Evolutionary conservation across 495 filamentous ascomycete species (phyloP).

Genomic region (Aspergillus ellipticus): DNA sequence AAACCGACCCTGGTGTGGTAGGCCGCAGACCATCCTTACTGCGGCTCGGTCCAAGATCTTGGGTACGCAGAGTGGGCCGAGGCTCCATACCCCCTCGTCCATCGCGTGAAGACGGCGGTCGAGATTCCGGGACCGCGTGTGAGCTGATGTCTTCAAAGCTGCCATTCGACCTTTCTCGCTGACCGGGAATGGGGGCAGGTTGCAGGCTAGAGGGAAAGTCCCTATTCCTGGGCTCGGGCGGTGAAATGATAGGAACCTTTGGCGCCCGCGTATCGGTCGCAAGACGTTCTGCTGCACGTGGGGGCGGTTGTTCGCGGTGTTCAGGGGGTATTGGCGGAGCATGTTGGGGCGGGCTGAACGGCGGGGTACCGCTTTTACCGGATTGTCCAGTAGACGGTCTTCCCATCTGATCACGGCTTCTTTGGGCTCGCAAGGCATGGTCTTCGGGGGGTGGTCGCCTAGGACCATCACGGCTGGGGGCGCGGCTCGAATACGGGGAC

Average conservation of each 20-base stretch:
- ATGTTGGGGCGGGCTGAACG: slow-evolving; percentile 22
- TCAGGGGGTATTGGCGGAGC: slow-evolving; percentile 17
- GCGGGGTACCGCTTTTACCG: slow-evolving; percentile 21
- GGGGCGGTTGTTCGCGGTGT: slow-evolving; percentile 24
- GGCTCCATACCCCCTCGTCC: slow-evolving; percentile 20
- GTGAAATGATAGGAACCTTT: slow-evolving; percentile 13
- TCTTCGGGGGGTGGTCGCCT: slow-evolving; percentile 42
- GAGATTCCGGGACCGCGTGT: slow-evolving; percentile 18
- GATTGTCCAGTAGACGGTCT: slow-evolving; percentile 39
- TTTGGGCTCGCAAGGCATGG: slow-evolving; percentile 35
- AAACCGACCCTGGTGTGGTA: slow-evolving; percentile 25
- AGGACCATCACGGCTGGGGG: slow-evolving; percentile 37
- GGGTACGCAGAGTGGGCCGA: slow-evolving; percentile 14
- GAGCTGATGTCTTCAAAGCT: slow-evolving; percentile 16
- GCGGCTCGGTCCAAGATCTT: slow-evolving; percentile 19
- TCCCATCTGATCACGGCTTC: slow-evolving; percentile 45
- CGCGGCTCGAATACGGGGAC: slow-evolving; percentile 27
- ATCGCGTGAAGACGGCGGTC: slow-evolving; percentile 30
- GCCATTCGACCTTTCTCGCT: slow-evolving; percentile 10
- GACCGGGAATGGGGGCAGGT: slow-evolving; percentile 11
- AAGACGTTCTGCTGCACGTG: slow-evolving; percentile 24
- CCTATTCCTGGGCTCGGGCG: slow-evolving; percentile 23
- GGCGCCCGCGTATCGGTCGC: slow-evolving; percentile 21
- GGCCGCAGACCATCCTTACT: slow-evolving; percentile 32
- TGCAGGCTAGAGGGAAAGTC: slow-evolving; percentile 23